Base-by-base conservation (phyloP, 2,329 filamentous ascomycete species). In the Aspergillus sp. region DNA sequence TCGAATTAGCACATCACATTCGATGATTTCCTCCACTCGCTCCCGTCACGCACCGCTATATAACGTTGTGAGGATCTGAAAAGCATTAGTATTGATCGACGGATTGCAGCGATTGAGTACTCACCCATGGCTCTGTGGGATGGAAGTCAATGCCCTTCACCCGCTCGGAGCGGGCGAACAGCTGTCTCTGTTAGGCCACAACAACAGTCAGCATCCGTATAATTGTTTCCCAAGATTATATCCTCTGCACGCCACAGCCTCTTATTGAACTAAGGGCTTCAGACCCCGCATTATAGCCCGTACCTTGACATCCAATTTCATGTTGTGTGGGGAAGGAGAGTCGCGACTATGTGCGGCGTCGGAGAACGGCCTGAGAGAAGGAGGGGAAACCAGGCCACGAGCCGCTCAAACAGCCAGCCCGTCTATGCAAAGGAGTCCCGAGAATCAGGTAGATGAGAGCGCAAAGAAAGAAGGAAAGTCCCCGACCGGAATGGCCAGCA, bases 121-220 rank as follows among this genome's bases (percentile, higher is more conserved):
- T 76, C 78, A 93, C 91, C 91, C 94, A 97, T 87, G 93, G 92
- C 82, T 97, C 94, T 61, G 92, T 91, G 45, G 92, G 93, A 77
- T 98, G 94, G 78, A 97, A 98, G 82, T 98, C 94, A 79, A 97
- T 92, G 75, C 91, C 90, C 82, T 98, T 98, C 69, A 98, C 94
- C 81, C 94, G 90, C 86, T 98, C 92, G 73, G 91, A 96, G 79
- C 92, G 87, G 79, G 91, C 91, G 82, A 92, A 91, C 71, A 92
- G 86, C 80, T 92, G 90, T 79, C 89, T 88, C 89, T 92, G 65
- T 72, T 54, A 78, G 65, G 57, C 63, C 50, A 73, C 61, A 59
- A 71, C 75, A 66, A 65, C 65, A 53, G 65, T 83, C 71, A 82
- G 81, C 73, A 62, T 64, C 60, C 38, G n/a, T 59, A 13, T 32